Percentiles rank a stretch among this genome's conserved stretches.
Evolutionary conservation across 2,329 filamentous ascomycete species (phyloP).

Genomic region (Trichoderma asperellum): DNA sequence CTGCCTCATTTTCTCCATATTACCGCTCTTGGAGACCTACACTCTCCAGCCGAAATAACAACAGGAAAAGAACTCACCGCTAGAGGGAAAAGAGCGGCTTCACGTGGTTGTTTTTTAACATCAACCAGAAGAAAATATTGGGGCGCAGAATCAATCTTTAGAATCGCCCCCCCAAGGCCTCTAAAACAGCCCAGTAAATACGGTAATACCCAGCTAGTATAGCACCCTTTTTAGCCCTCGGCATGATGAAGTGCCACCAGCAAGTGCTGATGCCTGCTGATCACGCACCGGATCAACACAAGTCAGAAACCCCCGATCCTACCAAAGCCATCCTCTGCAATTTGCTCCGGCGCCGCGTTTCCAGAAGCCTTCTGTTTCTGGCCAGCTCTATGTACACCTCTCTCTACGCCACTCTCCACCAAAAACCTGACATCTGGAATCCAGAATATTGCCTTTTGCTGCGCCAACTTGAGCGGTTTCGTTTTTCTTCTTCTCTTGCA

Average conservation of each 20-base stretch:
- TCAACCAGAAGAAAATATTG: background rate
- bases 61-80: background rate
- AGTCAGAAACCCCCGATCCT: slow-evolving; percentile 18
- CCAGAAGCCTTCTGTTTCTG: slow-evolving; percentile 21
- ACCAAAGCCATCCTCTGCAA: slow-evolving; percentile 6
- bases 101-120: background rate
- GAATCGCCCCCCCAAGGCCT: background rate
- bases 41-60: background rate
- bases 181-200: background rate
- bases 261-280: slow-evolving; percentile 24
- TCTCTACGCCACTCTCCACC: no score
- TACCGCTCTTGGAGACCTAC: background rate
- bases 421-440: background rate
- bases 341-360: slow-evolving; percentile 25
- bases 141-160: background rate
- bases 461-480: background rate
- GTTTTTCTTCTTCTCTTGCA: background rate
- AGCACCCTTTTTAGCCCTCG: background rate
- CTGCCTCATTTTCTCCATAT: slow-evolving; percentile 7
- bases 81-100: background rate
- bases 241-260: slow-evolving; percentile 2
- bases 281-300: slow-evolving; percentile 22
- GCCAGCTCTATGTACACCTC: no score
- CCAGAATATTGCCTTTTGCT: background rate
- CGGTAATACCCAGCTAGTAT: background rate